Evolutionary conservation across 169 alveolate genomes (phyloP).

Genomic region (Besnoitia besnoiti): DNA sequence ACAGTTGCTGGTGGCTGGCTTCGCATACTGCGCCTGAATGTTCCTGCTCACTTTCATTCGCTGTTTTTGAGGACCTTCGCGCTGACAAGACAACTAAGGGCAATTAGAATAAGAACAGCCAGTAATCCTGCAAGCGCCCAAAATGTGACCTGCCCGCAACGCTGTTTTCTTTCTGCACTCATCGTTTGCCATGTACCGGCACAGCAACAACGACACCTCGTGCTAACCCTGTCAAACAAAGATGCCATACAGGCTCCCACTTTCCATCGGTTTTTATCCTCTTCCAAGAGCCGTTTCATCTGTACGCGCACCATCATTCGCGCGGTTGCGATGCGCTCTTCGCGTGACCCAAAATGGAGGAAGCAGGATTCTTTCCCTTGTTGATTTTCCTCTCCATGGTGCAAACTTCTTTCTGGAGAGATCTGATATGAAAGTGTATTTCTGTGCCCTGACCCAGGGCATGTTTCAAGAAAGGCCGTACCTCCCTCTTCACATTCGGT

Average conservation of each 20-base stretch:
- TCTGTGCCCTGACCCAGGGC: too few relatives aligned
- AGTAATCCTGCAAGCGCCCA: constrained; percentile 5
- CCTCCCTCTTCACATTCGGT: too few relatives aligned
- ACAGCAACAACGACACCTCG: background rate
- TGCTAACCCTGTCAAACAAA: background rate
- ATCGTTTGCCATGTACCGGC: background rate
- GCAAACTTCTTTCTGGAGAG: too few relatives aligned
- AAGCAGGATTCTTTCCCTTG: background rate
- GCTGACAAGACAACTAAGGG: background rate
- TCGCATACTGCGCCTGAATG: background rate
- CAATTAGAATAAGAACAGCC: background rate
- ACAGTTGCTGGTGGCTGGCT: too few relatives aligned
- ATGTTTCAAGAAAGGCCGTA: too few relatives aligned
- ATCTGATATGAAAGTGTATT: too few relatives aligned
- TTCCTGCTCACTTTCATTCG: background rate
- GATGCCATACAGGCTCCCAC: background rate
- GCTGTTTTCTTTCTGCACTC: constrained; percentile 23
- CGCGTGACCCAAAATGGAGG: background rate
- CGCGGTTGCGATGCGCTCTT: constrained; percentile 22
- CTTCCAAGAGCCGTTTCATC: background rate
- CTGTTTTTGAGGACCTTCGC: background rate
- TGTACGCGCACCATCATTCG: background rate
- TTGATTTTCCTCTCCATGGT: too few relatives aligned
- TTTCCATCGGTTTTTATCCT: constrained; percentile 1
- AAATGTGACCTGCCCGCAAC: constrained; percentile 23